Base-by-base conservation (phyloP, 257 asterid genomes). In the Solanum corneliomulleri region DNA sequence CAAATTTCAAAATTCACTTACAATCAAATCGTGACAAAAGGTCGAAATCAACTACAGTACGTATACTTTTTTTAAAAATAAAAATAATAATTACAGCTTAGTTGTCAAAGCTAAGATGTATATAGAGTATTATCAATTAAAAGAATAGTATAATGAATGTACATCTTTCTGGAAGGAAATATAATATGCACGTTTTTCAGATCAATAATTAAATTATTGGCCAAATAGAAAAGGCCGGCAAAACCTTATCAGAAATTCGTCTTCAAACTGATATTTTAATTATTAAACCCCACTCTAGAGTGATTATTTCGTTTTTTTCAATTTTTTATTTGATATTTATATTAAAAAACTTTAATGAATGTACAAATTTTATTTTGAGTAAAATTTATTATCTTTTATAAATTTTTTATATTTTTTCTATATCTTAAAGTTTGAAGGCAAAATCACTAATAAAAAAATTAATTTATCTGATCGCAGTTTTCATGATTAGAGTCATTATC, bases 351-450 rank as follows among this genome's bases (percentile, higher is more conserved):
- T 21, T 60, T 21, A 0, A 21, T 60, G 0, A 8, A 21, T 60
- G 21, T 60, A 60, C 3, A 0, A 9, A 0, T 21, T 21, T 9
- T 1, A 9, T 58, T 58, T 58, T 0, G 2, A 3, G 1, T 0
- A 0, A 56, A 2, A 0, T 10, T 18, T 52, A 2, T 33, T 52
- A 0, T n/a, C 7, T 56, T 18, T 7, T 18, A 56, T 6, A 16
- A 1, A 35, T 35, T 37, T 4, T 3, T 58, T 21, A 60, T 0
- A 21, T 21, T 58, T 21, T 56, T 58, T 58, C 1, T 0, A 58
- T 58, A 58, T 58, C 9, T 58, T 58, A 21, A 56, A 58, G 23
- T 58, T 8, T 1, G 0, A 58, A 21, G 1, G 9, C 11, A 9
- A 58, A 58, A 8, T 58, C 6, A 21, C 4, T 58, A 58, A 0